Percentiles rank a stretch among this genome's conserved stretches.
These are phyloP conservation scores for Podospora bellae-mahoneyi DNA, from an alignment of 495 filamentous ascomycete species.

Conservation along the genomic window DNA sequence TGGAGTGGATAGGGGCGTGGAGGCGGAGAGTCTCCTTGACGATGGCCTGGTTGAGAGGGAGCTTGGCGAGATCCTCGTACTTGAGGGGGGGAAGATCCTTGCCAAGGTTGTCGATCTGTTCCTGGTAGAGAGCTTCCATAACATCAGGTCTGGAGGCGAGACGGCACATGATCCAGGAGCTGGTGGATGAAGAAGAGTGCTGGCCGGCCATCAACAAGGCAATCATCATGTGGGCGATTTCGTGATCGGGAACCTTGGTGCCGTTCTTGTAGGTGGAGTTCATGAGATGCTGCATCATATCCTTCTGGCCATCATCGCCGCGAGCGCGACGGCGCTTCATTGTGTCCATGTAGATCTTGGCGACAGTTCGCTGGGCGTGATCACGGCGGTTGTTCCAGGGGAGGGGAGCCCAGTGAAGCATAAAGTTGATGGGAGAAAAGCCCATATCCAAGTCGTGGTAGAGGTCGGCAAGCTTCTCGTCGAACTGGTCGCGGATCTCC, in stretches of 20 bases:
- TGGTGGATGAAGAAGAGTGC: constrained; percentile 79
- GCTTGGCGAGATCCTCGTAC: constrained; percentile 65
- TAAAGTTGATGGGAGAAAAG: constrained; percentile 80
- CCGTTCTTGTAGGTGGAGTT: constrained; percentile 73
- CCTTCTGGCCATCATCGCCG: constrained; percentile 50
- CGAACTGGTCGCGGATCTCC: constrained; percentile 72
- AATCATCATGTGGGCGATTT: constrained; percentile 91
- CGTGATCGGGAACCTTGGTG: constrained; percentile 65
- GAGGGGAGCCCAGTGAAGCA: constrained; percentile 81
- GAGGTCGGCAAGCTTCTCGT: constrained; percentile 67
- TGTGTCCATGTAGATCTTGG: constrained; percentile 73
- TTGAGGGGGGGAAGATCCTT: constrained; percentile 58
- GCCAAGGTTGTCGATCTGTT: constrained; percentile 64
- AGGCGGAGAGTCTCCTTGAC: constrained; percentile 79
- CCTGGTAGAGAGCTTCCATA: constrained; percentile 70
- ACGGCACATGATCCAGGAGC: constrained; percentile 76
- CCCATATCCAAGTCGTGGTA: constrained; percentile 84
- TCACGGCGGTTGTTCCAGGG: constrained; percentile 80
- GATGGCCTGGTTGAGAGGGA: constrained; percentile 65
- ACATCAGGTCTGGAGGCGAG: constrained; percentile 70
- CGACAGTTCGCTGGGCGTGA: constrained; percentile 67
- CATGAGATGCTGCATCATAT: constrained; percentile 87
- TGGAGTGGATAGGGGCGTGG: constrained; percentile 78
- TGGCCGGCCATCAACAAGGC: constrained; percentile 86
- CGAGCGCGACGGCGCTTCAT: constrained; percentile 61